Base-by-base conservation (phyloP, 2,329 filamentous ascomycete genomes). In the Sporothrix inflata region DNA sequence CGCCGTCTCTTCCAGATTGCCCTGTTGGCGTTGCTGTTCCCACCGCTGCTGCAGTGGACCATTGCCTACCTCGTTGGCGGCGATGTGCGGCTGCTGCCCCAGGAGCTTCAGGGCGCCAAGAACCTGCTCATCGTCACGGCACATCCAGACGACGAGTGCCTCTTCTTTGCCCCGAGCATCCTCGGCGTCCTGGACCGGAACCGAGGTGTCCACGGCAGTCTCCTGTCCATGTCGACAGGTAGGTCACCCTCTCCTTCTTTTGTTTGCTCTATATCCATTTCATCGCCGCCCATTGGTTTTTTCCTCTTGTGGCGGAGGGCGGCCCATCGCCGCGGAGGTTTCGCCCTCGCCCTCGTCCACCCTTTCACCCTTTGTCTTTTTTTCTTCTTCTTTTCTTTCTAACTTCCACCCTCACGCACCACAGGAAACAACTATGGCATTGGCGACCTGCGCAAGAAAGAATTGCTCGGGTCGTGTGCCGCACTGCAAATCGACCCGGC, bases 121-220 rank as follows among this genome's bases (percentile, higher is more conserved):
- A 70, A 70, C n/a, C 45, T 70, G 42, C 53, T 70, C n/a, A 45
- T 70, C 19, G 69, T 70, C 55, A 70, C 69, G 42, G 69, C 69
- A 19, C 69, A 70, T 21, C 69, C 69, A 4, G 69, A 70, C 16
- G 69, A 70, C 27, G 69, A 70, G 69, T 70, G 69, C 38, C 55
- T 70, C n/a, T 70, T 70, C n/a, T 70, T 70, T 19, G 53, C 69
- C 42, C 69, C 69, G 21, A 70, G 69, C 69, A 51, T 70, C 19
- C 69, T 70, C 42, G 69, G 69, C 40, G 55, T 70, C 24, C 55
- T 70, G 8, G 69, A 70, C 45, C 69, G 69, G 40, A 51, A 60
- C 42, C 69, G 55, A 14, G 51, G 45, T 27, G 45, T 57, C 40
- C 55, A 63, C 19, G 69, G 69, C 42, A 57, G 53, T 21, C 69